phyloP scores from a whole-genome alignment of 345 rosid species.

The Rhizophora apiculata region DNA sequence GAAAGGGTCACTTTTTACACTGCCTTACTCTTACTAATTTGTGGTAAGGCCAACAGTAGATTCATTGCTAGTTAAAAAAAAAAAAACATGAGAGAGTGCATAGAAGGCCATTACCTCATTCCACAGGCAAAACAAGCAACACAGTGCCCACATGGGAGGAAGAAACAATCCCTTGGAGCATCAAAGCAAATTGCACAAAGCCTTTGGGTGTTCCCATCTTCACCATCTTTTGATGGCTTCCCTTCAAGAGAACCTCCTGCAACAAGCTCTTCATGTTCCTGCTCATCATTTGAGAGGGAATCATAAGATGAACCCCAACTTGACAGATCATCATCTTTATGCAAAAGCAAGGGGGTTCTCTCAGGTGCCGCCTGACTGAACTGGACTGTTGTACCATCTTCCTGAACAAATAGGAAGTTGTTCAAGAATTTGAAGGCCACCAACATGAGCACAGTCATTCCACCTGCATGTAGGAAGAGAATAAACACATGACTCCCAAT shows the following conservation, averaged over 20 bases:
- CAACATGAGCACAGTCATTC: slow-evolving; percentile 63
- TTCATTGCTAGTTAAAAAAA: too few species aligned
- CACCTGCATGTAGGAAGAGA: slow-evolving; percentile 41
- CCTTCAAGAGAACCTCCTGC: slow-evolving; percentile 41
- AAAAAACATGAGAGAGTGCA: too few species aligned
- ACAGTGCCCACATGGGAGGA: slow-evolving; percentile 99
- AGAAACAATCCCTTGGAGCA: slow-evolving; percentile 97
- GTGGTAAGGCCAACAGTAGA: too few species aligned
- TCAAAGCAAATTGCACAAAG: slow-evolving; percentile 97
- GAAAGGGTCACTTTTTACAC: background rate
- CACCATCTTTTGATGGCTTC: slow-evolving; percentile 45
- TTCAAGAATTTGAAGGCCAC: slow-evolving; percentile 55
- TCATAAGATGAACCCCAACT: slow-evolving; percentile 96
- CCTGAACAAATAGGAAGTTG: slow-evolving; percentile 44
- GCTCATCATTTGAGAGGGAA: slow-evolving; percentile 65
- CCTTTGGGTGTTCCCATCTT: slow-evolving; percentile 64
- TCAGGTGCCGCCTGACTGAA: slow-evolving; percentile 36
- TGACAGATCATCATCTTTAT: slow-evolving; percentile 85
- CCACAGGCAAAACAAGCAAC: slow-evolving; percentile 90
- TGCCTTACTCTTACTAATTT: too few species aligned
- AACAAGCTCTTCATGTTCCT: slow-evolving; percentile 58
- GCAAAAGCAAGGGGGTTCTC: slow-evolving; percentile 71
- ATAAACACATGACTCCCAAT: slow-evolving; percentile 6
- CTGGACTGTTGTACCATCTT: slow-evolving; percentile 35
- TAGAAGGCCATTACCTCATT: slow-evolving; percentile 49